These are phyloP conservation scores for Saccharomycopsis hybrid DNA, from an alignment of 1,139 yeast species.

Conservation along the genomic window DNA sequence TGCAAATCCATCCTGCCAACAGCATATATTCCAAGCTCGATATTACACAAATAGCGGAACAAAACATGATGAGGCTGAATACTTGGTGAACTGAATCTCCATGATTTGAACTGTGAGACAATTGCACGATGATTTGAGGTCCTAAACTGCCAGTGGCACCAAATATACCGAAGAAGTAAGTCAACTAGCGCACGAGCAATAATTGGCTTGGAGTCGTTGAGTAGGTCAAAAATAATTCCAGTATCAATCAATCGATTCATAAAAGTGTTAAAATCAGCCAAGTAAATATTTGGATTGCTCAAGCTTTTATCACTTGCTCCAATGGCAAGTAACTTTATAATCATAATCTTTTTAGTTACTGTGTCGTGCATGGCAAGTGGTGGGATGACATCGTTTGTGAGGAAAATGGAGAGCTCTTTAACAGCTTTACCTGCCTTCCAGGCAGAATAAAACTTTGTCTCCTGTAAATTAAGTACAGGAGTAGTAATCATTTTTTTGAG, in stretches of 20 bases:
- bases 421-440: constrained; percentile 24
- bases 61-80: constrained; percentile 31
- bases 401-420: constrained; percentile 21
- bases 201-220: constrained; percentile 25
- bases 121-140: not conserved
- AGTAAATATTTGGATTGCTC: constrained; percentile 32
- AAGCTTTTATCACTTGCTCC: constrained; percentile 24
- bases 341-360: constrained; percentile 21
- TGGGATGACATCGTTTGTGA: constrained; percentile 15
- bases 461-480: constrained; percentile 1
- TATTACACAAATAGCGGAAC: constrained; percentile 33
- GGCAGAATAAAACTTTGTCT: constrained; percentile 23
- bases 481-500: constrained; percentile 4
- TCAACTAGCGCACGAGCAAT: constrained; percentile 28
- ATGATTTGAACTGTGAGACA: constrained; percentile 23
- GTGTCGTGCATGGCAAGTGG: constrained; percentile 17
- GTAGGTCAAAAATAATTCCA: constrained; percentile 31
- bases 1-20: constrained; percentile 23
- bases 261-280: constrained; percentile 30
- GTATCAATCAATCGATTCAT: constrained; percentile 34
- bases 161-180: constrained; percentile 34
- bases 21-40: constrained; percentile 31
- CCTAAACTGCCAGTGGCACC: constrained; percentile 33
- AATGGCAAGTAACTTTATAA: constrained; percentile 24
- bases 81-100: constrained; percentile 28